Evolutionary conservation across 352 stramenopile species (phyloP), one percentile per base, ranked within the genome.

Genomic region (Pythium phragmitis): DNA sequence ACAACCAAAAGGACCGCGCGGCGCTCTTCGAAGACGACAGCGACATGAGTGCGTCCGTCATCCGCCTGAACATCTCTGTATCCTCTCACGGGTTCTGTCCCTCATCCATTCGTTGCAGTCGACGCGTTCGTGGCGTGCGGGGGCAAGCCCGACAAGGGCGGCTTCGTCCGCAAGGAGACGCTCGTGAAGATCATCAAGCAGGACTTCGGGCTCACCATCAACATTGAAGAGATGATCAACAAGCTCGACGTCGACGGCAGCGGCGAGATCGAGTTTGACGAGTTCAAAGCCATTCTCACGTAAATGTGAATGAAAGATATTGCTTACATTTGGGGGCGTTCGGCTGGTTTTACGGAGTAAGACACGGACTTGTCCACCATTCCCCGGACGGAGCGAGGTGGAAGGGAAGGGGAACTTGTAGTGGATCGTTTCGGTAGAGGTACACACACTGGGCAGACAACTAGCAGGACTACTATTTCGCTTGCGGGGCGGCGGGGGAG

Each of bases 181-280:
- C 76, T 94, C 34, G 80, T 98, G 28, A 96, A 96, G 76, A 98
- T 98, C 63, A 98, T 98, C 74, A 98, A 98, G 61, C 77, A 96
- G 33, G 92, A 98, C 70, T 98, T 98, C 64, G 91, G 91, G 12
- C 74, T 98, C 21, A 98, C 92, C 17, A 98, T 98, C 79, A 97
- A 99, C 72, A 98, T 99, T 26, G 93, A 98, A 70, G 91, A 98
- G 54, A 94, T 99, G 75, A 98, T 98, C 68, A 97, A 98, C 74
- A 98, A 97, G 58, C 92, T 98, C 37, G 96, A 99, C 68, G 89
- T 94, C 46, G 92, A 98, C 66, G 88, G 91, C 36, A 97, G 81
- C 36, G 96, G 96, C 33, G 92, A 98, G 74, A 98, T 98, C 57
- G 94, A 98, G 63, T 98, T 98, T 68, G 89, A 98, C 52, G 96